Base-by-base conservation (phyloP, 2,329 filamentous ascomycete species). In the Byssochlamys sp. region DNA sequence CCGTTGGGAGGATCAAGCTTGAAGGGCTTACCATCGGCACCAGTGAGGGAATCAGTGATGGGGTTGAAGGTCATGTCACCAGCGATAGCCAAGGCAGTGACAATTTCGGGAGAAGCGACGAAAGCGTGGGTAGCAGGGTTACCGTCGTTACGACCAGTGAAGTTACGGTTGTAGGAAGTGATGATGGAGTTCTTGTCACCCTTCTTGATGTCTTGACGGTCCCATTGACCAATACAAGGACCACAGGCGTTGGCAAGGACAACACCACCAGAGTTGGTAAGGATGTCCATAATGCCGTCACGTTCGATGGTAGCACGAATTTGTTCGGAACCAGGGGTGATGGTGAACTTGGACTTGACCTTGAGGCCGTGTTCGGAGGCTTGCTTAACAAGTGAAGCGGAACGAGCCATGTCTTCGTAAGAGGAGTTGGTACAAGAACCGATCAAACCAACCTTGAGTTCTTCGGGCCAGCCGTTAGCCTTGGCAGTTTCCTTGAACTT, bases 101-200 rank as follows among this genome's bases (percentile, higher is more conserved):
- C 90, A 60, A 96, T 80, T 73, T 96, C 91, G 57, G 91, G 91
- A 5, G 90, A 95, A 62, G 91, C 87, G 65, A 95, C 91, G 75
- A 96, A 96, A 58, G 90, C 90, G 81, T 95, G 91, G 55, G 91
- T 96, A 57, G 90, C 90, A 48, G 91, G 91, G 83, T 96, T 97
- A 65, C 89, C 91, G 67, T 96, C 91, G 76, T 97, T 97, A 73
- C 94, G 90, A 65, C 92, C 92, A 61, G 92, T 97, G 81, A 99
- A 97, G 86, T 99, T 97, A 78, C 94, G 91, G 88, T 99, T 99
- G 87, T 96, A 99, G 28, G 94, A 97, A 52, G 91, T 96, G 73
- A 99, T 81, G 75, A 99, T 99, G 5, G 91, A 95, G 86, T 99
- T 99, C 69, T 91, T 81, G 68, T 89, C 86, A 65, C 92, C 92